Evolutionary conservation across 192 early-diverging fungal genomes (phyloP), one percentile per base, ranked within the genome.

Genomic region (Coemansia sp.): DNA sequence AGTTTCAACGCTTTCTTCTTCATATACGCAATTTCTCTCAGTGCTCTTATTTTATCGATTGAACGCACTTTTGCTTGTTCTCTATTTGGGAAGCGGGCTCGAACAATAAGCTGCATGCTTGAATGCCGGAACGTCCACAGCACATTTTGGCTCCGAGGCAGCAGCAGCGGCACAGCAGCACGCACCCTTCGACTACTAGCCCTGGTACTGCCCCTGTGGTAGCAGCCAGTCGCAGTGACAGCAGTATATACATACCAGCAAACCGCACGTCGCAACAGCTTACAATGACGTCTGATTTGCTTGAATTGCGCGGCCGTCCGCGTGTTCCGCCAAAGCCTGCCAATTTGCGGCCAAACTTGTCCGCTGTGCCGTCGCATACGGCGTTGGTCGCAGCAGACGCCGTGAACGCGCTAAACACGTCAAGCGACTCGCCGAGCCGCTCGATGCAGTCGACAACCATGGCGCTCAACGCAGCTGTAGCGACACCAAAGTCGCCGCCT

Each of bases 291-390:
- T 22, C 66, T 18, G 59, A 56, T 39, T 56, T 32, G 14, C 54
- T 61, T n/a, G 75, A 78, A 62, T 62, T 72, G 61, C 70, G 75
- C 27, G 75, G 68, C 52, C 75, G 71, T 8, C 75, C 75, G 59
- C 75, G 67, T 23, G 69, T 78, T 66, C 75, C 75, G 47, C 75
- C 75, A 43, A 78, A 78, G 61, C 75, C 75, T 5, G 71, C 71
- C 38, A 78, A 78, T 64, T 64, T 78, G 56, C 70, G 75, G 20
- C 38, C 63, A 57, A 38, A 52, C 64, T 23, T 64, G 4, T 26
- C 64, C 19, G 19, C 59, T 2, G 54, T 13, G n/a, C 59, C 59
- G 14, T 59, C 61, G 43, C 66, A 67, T 18, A 61, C 72, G 10
- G 54, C 58, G 19, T 23, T 62, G 39, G 37, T 68, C 19, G 72